Conservation (phyloP, 495 filamentous ascomycete species). For the Penicillium herquei region DNA sequence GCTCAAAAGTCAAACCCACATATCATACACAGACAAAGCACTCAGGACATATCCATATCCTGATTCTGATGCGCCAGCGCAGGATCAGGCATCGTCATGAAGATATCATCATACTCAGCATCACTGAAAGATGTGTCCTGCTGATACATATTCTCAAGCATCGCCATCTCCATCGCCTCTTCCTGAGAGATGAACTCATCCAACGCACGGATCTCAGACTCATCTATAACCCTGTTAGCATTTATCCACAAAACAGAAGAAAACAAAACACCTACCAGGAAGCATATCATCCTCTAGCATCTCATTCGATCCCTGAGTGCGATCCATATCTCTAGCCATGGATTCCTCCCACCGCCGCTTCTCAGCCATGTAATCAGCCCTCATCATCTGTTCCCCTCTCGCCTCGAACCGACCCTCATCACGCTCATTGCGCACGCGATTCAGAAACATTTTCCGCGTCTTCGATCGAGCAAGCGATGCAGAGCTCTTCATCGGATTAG, state of each 20-base stretch:
- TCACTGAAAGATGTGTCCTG: conserved; percentile 45
- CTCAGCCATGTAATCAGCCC: conserved; percentile 46
- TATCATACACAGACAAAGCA: background rate
- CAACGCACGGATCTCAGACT: conserved; percentile 35
- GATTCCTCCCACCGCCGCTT: conserved; percentile 48
- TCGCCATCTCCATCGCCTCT: conserved; percentile 30
- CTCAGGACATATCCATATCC: conserved; percentile 45
- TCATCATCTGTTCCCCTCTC: conserved; percentile 73
- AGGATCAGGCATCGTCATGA: conserved; percentile 37
- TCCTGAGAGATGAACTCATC: conserved; percentile 35
- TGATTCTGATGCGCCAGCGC: conserved; percentile 28
- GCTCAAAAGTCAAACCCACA: conserved; percentile 1
- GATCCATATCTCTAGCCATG: conserved; percentile 37
- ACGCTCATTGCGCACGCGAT: conserved; percentile 68
- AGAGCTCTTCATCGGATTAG: conserved; percentile 26
- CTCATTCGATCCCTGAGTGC: conserved; percentile 10
- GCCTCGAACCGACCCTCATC: conserved; percentile 67
- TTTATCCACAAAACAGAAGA: background rate
- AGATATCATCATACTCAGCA: conserved; percentile 56
- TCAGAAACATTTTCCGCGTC: conserved; percentile 63
- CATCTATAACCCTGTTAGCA: conserved; percentile 13
- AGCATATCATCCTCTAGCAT: conserved; percentile 29
- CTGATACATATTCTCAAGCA: conserved; percentile 5
- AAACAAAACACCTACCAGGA: conserved; percentile 23
- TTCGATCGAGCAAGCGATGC: conserved; percentile 28